Conservation (phyloP, 306 rosid species). For the Acacia confusa region DNA sequence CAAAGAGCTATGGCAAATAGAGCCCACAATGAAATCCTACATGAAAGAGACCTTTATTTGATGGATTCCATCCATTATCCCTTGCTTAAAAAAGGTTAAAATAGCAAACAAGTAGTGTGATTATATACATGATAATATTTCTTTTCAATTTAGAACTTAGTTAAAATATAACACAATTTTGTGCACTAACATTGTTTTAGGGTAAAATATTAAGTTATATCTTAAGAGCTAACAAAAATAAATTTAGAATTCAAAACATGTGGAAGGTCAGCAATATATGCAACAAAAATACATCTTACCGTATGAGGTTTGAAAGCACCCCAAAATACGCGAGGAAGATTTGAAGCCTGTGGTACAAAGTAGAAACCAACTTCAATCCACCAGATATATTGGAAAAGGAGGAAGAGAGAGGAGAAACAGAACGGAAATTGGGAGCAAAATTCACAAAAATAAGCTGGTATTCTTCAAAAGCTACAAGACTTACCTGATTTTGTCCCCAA, state of each 20-base stretch:
- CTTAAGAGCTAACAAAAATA: neutral
- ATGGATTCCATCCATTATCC: neutral
- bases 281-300: slow-evolving; percentile 43
- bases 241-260: neutral
- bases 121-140: neutral
- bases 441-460: neutral
- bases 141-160: neutral
- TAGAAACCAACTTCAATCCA: neutral
- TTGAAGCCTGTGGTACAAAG: slow-evolving; percentile 63
- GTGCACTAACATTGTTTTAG: neutral
- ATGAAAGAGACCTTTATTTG: neutral
- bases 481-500: slow-evolving; percentile 97
- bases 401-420: neutral
- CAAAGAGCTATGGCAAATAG: neutral
- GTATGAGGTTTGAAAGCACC: slow-evolving; percentile 79
- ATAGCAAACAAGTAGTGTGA: neutral
- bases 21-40: neutral
- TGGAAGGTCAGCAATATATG: neutral
- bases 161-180: neutral
- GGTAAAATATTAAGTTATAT: neutral
- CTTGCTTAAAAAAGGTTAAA: neutral
- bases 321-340: slow-evolving; percentile 84
- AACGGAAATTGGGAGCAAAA: neutral
- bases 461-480: neutral
- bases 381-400: slow-evolving; percentile 1